These are phyloP conservation scores for Cyclotella cryptica DNA, from an alignment of 108 stramenopile genomes.

Conservation along the genomic window DNA sequence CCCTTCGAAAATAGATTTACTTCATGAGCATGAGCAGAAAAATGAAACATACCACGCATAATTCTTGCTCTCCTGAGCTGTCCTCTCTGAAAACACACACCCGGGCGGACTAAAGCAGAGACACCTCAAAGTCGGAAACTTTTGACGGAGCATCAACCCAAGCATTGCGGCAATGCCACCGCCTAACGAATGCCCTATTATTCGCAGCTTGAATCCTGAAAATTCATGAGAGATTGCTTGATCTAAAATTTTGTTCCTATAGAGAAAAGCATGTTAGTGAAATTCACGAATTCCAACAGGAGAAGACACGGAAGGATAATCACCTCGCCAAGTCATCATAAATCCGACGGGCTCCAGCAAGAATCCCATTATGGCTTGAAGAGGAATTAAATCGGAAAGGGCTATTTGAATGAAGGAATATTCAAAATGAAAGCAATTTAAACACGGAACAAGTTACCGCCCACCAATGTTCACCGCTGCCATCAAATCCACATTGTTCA, in stretches of 20 bases:
- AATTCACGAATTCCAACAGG: neutral
- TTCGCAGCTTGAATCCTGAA: conserved; percentile 73
- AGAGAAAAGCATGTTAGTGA: conserved; percentile 3
- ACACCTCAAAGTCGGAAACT: conserved; percentile 76
- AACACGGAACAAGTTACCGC: neutral
- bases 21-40: neutral
- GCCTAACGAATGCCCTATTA: conserved; percentile 94
- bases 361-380: conserved; percentile 75
- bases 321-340: conserved; percentile 76
- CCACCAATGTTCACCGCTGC: conserved; percentile 68
- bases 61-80: conserved; percentile 64
- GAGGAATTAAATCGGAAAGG: neutral
- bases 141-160: conserved; percentile 73
- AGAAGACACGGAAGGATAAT: neutral
- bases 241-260: conserved; percentile 67
- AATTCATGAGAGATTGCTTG: conserved; percentile 57
- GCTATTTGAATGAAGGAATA: neutral
- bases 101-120: conserved; percentile 91
- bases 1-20: too few relatives aligned
- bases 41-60: conserved; percentile 26
- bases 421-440: neutral
- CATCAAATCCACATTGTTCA: conserved; percentile 86
- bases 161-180: conserved; percentile 90
- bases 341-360: conserved; percentile 84
- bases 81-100: conserved; percentile 76